Evolutionary conservation across 768 basidiomycete species (phyloP).

Genomic region (Termitomyces sp.): DNA sequence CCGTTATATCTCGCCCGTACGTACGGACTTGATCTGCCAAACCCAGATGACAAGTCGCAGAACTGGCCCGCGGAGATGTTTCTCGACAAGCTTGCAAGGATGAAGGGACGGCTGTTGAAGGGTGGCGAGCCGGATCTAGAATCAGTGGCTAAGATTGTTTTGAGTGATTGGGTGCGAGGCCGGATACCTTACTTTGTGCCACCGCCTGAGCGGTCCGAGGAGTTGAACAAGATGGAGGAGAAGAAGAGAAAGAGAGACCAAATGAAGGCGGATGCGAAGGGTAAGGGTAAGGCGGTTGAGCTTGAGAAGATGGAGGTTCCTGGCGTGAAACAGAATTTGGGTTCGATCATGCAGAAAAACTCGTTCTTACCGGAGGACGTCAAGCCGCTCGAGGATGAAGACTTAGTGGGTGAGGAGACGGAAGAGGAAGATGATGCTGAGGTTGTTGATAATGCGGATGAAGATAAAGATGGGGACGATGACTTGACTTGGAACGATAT

Average conservation of each 20-base stretch:
- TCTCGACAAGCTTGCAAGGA: conserved; percentile 79
- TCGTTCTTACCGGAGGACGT: conserved; percentile 83
- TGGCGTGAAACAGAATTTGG: conserved; percentile 81
- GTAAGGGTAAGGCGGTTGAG: conserved; percentile 46
- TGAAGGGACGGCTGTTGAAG: conserved; percentile 88
- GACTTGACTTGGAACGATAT: conserved; percentile 86
- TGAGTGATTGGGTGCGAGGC: conserved; percentile 96
- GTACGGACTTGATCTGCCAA: conserved; percentile 66
- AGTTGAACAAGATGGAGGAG: conserved; percentile 61
- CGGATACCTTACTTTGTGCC: conserved; percentile 95
- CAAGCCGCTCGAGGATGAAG: conserved; percentile 53
- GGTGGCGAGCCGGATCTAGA: conserved; percentile 94
- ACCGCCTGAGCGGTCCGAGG: conserved; percentile 80
- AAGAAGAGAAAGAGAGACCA: conserved; percentile 40
- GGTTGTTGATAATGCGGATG: conserved; percentile 31
- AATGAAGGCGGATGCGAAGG: conserved; percentile 40
- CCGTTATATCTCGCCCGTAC: conserved; percentile 87
- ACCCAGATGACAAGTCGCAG: conserved; percentile 44
- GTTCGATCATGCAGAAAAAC: conserved; percentile 86
- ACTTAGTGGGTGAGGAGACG: conserved; percentile 37
- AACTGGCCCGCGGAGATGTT: conserved; percentile 75
- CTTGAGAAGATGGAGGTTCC: conserved; percentile 35
- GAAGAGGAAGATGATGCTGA: conserved; percentile 30
- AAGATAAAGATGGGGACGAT: conserved; percentile 36
- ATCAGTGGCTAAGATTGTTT: conserved; percentile 87